A percentile compares a stretch with the other conserved stretches of the same genome.
Evolutionary conservation across 2,329 filamentous ascomycete species (phyloP).

Genomic region (Trichoderma aggressivum): DNA sequence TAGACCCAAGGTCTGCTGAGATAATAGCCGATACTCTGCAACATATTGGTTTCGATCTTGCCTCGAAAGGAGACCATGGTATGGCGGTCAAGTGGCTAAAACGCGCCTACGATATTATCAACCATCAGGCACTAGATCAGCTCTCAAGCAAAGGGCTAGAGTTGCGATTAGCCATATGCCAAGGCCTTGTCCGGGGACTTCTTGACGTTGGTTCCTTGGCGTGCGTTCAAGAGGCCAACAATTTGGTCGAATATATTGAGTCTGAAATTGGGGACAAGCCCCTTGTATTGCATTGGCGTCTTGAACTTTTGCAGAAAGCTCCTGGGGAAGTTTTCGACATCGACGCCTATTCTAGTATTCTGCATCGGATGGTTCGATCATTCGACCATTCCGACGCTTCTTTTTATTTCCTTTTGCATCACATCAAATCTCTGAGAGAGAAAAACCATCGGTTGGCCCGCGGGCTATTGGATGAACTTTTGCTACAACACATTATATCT

Average conservation of each 20-base stretch:
- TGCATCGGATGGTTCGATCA: constrained; percentile 59
- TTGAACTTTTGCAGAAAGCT: constrained; percentile 59
- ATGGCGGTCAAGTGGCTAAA: constrained; percentile 70
- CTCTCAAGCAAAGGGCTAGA: constrained; percentile 60
- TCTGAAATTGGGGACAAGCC: constrained; percentile 61
- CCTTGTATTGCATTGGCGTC: constrained; percentile 62
- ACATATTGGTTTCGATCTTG: constrained; percentile 64
- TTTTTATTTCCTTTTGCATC: constrained; percentile 64
- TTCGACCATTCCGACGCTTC: constrained; percentile 59
- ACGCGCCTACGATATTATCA: constrained; percentile 60
- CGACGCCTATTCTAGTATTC: constrained; percentile 47
- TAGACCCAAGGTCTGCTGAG: constrained; percentile 54
- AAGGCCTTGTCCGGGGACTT: constrained; percentile 57
- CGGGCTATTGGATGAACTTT: constrained; percentile 59
- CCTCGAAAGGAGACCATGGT: constrained; percentile 49
- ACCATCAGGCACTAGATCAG: constrained; percentile 50
- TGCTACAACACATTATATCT: constrained; percentile 53
- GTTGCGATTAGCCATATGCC: constrained; percentile 63
- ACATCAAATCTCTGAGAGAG: constrained; percentile 62
- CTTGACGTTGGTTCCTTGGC: constrained; percentile 46
- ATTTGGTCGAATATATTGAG: constrained; percentile 60
- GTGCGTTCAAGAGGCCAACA: constrained; percentile 48
- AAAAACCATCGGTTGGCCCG: constrained; percentile 49
- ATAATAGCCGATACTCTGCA: constrained; percentile 65
- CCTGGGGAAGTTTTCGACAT: constrained; percentile 47